Evolutionary conservation across 2,329 filamentous ascomycete genomes (phyloP).

Genomic region (Alternaria angustiovoidea): DNA sequence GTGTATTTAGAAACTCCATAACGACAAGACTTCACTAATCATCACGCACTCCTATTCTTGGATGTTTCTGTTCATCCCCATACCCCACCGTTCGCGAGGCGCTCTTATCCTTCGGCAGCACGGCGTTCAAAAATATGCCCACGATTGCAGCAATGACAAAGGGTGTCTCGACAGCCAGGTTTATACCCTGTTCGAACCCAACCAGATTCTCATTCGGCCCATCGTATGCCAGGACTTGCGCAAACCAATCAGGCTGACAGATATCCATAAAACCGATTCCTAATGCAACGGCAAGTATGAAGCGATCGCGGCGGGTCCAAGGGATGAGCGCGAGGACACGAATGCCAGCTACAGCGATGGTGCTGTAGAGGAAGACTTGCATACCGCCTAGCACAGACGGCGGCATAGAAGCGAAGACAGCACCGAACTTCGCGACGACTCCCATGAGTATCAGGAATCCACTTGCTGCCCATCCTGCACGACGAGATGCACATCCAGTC

Average conservation of each 20-base stretch:
- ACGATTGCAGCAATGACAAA: constrained; percentile 53
- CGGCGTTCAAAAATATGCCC: constrained; percentile 53
- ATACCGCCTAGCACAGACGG: constrained; percentile 57
- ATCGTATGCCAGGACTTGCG: constrained; percentile 49
- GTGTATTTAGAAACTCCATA: background rate
- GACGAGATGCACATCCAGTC: constrained; percentile 37
- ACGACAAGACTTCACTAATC: constrained; percentile 1
- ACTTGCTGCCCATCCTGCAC: constrained; percentile 41
- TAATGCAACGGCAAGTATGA: constrained; percentile 36
- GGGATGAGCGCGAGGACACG: constrained; percentile 37
- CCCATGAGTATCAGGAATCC: constrained; percentile 40
- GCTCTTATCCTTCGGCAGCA: constrained; percentile 48
- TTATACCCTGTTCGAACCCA: constrained; percentile 54
- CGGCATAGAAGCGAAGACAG: constrained; percentile 40
- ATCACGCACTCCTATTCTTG: constrained; percentile 11
- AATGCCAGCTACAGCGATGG: constrained; percentile 39
- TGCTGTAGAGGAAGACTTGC: constrained; percentile 49
- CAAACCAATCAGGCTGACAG: constrained; percentile 51
- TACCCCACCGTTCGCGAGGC: background rate
- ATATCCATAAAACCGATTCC: constrained; percentile 50
- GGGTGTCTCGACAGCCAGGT: constrained; percentile 53
- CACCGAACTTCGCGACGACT: constrained; percentile 39
- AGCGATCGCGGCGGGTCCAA: constrained; percentile 40
- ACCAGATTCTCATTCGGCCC: constrained; percentile 49
- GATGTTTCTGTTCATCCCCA: constrained; percentile 21